A percentile compares a stretch with the other conserved stretches of the same genome.
Evolutionary conservation across 306 rosid genomes (phyloP).

Genomic region (Cyamopsis tetragonoloba): DNA sequence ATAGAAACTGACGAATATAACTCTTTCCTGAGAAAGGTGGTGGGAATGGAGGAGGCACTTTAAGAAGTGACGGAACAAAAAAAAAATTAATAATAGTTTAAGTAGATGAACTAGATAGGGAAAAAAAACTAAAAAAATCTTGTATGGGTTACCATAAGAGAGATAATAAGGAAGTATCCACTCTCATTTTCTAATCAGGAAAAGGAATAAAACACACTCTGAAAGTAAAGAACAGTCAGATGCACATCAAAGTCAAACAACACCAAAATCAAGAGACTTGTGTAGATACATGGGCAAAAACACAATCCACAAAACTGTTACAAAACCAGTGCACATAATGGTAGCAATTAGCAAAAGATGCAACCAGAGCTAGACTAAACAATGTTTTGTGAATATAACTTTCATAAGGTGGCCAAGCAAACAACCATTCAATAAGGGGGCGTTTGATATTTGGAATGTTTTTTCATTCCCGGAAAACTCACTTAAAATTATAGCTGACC

Average conservation of each 20-base stretch:
- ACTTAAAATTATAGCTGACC: too few species aligned
- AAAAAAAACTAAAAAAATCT: background rate
- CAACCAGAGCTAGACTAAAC: background rate
- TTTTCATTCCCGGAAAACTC: too few species aligned
- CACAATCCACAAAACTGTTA: background rate
- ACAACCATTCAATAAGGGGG: background rate
- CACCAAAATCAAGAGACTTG: background rate
- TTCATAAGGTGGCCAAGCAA: slow-evolving; percentile 11
- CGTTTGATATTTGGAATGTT: too few species aligned
- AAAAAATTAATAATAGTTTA: slow-evolving; percentile 30
- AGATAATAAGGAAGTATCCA: background rate
- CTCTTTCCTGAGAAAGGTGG: slow-evolving; percentile 91
- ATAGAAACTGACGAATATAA: slow-evolving; percentile 48
- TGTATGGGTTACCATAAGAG: background rate
- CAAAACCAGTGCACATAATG: background rate
- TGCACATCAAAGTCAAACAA: slow-evolving; percentile 11
- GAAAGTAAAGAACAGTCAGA: slow-evolving; percentile 2
- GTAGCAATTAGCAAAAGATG: background rate
- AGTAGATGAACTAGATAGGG: slow-evolving; percentile 14
- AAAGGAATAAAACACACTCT: slow-evolving; percentile 6
- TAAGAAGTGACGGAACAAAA: slow-evolving; percentile 57
- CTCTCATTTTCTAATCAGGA: slow-evolving; percentile 22
- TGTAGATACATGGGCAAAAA: background rate
- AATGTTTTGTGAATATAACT: background rate
- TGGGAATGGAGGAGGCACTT: slow-evolving; percentile 95